phyloP scores from a whole-genome alignment of 257 asterid species.

The Lavandula angustifolia region DNA sequence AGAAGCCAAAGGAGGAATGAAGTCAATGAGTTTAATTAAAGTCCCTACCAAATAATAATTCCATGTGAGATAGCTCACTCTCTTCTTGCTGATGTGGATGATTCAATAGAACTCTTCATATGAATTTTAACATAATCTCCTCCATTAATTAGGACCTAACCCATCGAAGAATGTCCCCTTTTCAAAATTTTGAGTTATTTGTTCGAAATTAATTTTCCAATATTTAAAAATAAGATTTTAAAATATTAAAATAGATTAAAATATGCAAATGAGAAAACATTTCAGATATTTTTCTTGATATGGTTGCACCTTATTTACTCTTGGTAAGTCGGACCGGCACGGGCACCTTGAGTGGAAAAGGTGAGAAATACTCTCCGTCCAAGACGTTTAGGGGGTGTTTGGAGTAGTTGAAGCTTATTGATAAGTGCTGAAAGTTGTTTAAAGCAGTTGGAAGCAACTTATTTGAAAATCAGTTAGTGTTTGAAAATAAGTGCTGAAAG shows the following conservation, averaged over 20 bases:
- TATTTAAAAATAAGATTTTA: neutral
- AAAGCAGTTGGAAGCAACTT: too few species aligned
- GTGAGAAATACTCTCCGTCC: too few species aligned
- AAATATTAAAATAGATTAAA: neutral
- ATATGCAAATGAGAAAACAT: neutral
- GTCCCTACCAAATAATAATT: conserved; percentile 38
- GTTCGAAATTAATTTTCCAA: too few species aligned
- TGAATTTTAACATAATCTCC: neutral
- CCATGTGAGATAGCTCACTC: conserved; percentile 43
- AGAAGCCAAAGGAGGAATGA: conserved; percentile 34
- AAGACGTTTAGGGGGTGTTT: too few species aligned
- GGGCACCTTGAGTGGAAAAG: conserved; percentile 24
- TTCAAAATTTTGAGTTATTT: neutral
- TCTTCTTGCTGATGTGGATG: conserved; percentile 25
- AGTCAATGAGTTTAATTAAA: conserved; percentile 33
- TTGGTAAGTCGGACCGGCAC: conserved; percentile 11
- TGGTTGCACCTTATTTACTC: neutral
- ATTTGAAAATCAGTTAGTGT: too few species aligned
- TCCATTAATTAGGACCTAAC: neutral
- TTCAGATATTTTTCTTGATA: neutral
- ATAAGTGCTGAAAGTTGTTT: too few species aligned
- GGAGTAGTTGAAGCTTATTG: too few species aligned
- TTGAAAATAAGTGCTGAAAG: too few species aligned
- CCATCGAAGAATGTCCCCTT: neutral
- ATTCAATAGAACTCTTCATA: conserved; percentile 6